Percentiles rank a stretch among this genome's conserved stretches.
Evolutionary conservation across 75 land plant genomes (phyloP).

Genomic region (Sequoiadendron giganteum): DNA sequence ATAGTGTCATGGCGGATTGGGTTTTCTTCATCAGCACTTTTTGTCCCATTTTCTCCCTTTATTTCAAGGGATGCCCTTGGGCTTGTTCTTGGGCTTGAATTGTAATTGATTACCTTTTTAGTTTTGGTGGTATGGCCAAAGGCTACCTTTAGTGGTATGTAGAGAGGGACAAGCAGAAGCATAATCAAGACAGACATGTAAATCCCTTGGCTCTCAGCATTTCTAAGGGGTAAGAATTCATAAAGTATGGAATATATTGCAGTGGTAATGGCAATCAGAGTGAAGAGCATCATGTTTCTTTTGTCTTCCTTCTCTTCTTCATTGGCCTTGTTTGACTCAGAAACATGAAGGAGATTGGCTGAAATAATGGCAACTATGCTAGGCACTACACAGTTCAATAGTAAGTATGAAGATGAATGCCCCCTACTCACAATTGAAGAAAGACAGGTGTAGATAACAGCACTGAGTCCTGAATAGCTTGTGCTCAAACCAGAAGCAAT

Average conservation of each 20-base stretch:
- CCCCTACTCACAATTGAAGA: constrained; percentile 15
- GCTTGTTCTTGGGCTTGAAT: not conserved
- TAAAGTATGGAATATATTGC: not conserved
- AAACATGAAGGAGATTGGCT: not conserved
- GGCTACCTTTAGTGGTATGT: not conserved
- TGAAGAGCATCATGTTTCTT: constrained; percentile 14
- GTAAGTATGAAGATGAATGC: constrained; percentile 28
- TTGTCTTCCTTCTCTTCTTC: not conserved
- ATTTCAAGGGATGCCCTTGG: not conserved
- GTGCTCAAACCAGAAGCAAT: constrained; percentile 47
- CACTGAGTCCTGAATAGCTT: constrained; percentile 56
- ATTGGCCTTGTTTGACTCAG: not conserved
- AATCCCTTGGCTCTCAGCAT: not conserved
- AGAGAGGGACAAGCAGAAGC: not conserved
- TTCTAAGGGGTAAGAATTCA: not conserved
- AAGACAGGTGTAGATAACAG: constrained; percentile 51
- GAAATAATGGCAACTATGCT: constrained; percentile 21
- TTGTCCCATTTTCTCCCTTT: not conserved
- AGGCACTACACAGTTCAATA: constrained; percentile 54
- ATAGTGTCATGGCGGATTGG: too few species aligned
- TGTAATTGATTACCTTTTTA: not conserved
- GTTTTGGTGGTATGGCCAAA: not conserved
- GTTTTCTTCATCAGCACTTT: not conserved
- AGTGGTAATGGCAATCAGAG: not conserved
- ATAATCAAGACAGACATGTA: not conserved